Conservation (phyloP, 768 basidiomycete genomes). For the Crassisporium funariophilum region DNA sequence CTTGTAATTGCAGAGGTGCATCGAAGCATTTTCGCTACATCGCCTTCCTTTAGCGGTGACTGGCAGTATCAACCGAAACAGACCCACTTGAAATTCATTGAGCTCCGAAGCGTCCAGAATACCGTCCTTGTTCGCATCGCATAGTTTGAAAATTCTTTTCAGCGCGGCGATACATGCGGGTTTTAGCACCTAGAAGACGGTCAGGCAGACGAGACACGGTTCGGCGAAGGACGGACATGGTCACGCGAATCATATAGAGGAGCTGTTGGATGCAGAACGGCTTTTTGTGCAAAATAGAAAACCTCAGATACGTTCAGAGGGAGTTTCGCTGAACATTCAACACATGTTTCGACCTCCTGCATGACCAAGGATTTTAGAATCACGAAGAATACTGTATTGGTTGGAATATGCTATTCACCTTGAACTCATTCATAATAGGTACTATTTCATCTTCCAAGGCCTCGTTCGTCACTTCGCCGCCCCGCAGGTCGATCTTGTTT, state of each 20-base stretch:
- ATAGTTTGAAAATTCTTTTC: constrained; percentile 93
- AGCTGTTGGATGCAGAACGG: constrained; percentile 94
- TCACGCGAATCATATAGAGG: constrained; percentile 96
- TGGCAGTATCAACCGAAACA: too few species aligned
- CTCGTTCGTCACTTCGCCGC: constrained; percentile 92
- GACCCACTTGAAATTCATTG: constrained; percentile 91
- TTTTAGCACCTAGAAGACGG: constrained; percentile 72
- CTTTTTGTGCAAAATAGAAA: constrained; percentile 98
- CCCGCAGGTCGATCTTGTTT: constrained; percentile 96
- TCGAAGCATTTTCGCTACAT: constrained; percentile 98
- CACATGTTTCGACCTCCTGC: constrained; percentile 97
- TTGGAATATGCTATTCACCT: constrained; percentile 53
- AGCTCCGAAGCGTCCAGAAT: constrained; percentile 87
- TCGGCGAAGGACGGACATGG: constrained; percentile 57
- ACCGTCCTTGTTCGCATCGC: constrained; percentile 93
- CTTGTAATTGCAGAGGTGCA: constrained; percentile 86
- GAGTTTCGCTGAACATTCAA: constrained; percentile 93
- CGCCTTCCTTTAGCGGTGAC: too few species aligned
- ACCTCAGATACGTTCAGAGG: constrained; percentile 95
- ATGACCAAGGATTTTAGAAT: constrained; percentile 12
- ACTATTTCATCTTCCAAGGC: constrained; percentile 92
- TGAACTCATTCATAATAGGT: constrained; percentile 99
- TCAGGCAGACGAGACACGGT: constrained; percentile 3
- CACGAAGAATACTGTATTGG: constrained; percentile 1
- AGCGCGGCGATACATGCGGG: constrained; percentile 88